These are phyloP conservation scores for Sporormia fimetaria DNA, from an alignment of 495 filamentous ascomycete genomes.

Conservation along the genomic window DNA sequence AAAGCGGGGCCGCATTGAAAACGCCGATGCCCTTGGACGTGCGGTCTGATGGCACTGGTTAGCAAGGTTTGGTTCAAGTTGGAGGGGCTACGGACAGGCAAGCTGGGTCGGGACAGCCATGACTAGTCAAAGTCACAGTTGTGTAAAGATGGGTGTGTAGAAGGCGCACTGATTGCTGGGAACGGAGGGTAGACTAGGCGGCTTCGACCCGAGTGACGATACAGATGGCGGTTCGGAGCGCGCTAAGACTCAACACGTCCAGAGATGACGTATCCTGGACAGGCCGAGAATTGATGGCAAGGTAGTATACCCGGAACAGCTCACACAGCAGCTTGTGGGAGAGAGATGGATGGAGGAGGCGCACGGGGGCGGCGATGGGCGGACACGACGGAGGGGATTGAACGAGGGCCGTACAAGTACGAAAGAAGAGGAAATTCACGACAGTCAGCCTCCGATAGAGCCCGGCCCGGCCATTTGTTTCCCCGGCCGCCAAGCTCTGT, in stretches of 20 bases:
- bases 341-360: conserved; percentile 1
- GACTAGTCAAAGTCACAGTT: conserved; percentile 76
- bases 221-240: not conserved
- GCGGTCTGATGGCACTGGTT: conserved; percentile 45
- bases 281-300: not conserved
- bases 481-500: no score
- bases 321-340: not conserved
- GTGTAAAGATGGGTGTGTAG: not conserved
- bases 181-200: not conserved
- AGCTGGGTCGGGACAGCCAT: conserved; percentile 88
- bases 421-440: no score
- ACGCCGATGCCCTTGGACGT: conserved; percentile 93
- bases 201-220: not conserved
- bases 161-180: not conserved
- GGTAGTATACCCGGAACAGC: no score
- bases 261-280: conserved; percentile 10
- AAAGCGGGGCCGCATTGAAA: conserved; percentile 79
- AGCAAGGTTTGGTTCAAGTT: not conserved
- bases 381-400: no score
- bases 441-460: no score
- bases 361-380: no score
- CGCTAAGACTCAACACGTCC: conserved; percentile 12
- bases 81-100: conserved; percentile 45
- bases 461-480: no score
- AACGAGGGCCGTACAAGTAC: no score